Evolutionary conservation across 83 land plant genomes (phyloP), one percentile per base, ranked within the genome.

Genomic region (Diphasiastrum complanatum): DNA sequence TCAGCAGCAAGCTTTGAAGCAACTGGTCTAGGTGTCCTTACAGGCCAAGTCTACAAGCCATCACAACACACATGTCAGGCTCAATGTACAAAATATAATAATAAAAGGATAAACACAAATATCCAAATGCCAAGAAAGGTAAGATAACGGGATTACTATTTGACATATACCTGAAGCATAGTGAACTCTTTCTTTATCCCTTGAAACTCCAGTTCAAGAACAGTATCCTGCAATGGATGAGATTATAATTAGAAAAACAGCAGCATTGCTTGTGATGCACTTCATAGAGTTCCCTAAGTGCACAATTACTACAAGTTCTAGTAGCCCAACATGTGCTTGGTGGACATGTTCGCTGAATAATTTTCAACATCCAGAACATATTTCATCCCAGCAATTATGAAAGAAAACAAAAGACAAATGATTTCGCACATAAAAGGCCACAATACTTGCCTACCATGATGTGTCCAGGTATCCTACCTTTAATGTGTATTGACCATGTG

Each of bases 1-100:
- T 95, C 99, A 51, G 97, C 99, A 47, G 99, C 78, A 76, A 95
- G 97, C 70, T 95, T 95, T 32, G 93, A 35, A 37, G 99, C 83
- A 51, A 84, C 89, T 31, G 99, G 97, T 69, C 97, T 78, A 25
- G 99, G 97, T 41, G 90, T 77, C 49, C 99, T 89, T n/a, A 95
- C 97, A 36, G 99, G 97, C 99, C 99, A 95, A 22, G 83, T 75
- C 97, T 90, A 65, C 49, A 78, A 18, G 23, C 4, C 23, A 48
- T 18, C 5, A 47, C 23, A 19, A 47, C 5, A 47, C 51, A 47
- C 4, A 5, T n/a, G n/a, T 5, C 5, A 47, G n/a, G 4, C 5
- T 24, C 18, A 47, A 5, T 47, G 12, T 8, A 16, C 8, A 48
- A 48, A 5, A 8, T 18, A 24, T 5, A 47, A 47, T 8, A 5